Base-by-base conservation (phyloP, 2,329 filamentous ascomycete genomes). In the Metarhizium brunneum region DNA sequence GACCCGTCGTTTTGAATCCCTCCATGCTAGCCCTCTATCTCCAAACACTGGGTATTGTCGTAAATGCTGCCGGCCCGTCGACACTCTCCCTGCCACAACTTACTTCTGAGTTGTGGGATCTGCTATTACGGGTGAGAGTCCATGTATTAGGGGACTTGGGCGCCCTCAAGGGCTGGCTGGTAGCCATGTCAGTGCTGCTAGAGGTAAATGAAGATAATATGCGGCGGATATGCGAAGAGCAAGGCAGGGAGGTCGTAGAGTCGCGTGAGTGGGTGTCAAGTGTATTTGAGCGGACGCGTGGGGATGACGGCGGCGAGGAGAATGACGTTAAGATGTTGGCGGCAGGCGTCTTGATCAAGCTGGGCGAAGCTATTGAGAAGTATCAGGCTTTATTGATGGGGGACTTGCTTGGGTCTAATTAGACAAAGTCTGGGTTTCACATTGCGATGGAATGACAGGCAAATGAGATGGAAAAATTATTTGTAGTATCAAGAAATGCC, bases 1-100 rank as follows among this genome's bases (percentile, higher is more conserved):
- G 84, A 52, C 66, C 69, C 25, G 80, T 91, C 52, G 79, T 90
- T 59, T 82, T 90, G 52, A 83, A 90, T 47, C 85, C 90, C 0
- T 82, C 88, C 57, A 78, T 96, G 6, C 80, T 97, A 0, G 79
- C 85, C 0, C 80, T 91, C 8, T 94, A 90, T 68, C 74, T 97
- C 38, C 92, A 95, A 69, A 99, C 94, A 0, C 77, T 97, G 0
- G 87, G 87, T 1, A 76, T 99, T 7, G 75, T 96, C 38, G 73
- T 97, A 49, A 87, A 96, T 62, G 88, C 92, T 0, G 83, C 88
- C 0, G 94, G 94, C 0, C 88, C 92, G 0, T 84, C 86, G 54
- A 92, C 88, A 0, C 76, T 92, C 0, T 78, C 83, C 1, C 79
- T 97, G 0, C 84, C 87, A 1, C 83, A 90, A 55, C 85, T 96